Evolutionary conservation across 768 basidiomycete genomes (phyloP).

Genomic region (Xerocomellus chrysenteron): DNA sequence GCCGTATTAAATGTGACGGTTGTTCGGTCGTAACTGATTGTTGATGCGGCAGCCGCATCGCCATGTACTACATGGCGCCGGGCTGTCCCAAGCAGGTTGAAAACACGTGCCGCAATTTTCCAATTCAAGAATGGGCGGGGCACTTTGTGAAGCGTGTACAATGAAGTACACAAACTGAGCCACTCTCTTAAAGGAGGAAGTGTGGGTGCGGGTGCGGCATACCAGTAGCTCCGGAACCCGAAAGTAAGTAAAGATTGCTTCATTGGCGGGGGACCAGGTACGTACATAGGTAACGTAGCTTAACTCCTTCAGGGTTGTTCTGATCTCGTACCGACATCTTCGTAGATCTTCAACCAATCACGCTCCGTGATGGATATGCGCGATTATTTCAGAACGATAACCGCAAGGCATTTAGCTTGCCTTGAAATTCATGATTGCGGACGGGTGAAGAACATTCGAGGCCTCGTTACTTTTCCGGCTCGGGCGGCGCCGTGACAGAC

Average conservation of each 20-base stretch:
- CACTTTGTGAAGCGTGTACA: neutral
- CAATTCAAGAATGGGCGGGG: neutral
- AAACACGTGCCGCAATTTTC: neutral
- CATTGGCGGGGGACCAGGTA: constrained; percentile 10
- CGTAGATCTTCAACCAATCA: constrained; percentile 18
- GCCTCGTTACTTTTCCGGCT: neutral
- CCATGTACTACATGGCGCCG: neutral
- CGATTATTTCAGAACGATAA: constrained; percentile 7
- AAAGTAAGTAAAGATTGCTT: neutral
- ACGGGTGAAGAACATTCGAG: constrained; percentile 4
- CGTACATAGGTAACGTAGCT: constrained; percentile 18
- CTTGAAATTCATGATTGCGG: neutral
- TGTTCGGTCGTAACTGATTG: neutral
- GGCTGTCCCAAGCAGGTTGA: neutral
- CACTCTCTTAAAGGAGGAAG: neutral
- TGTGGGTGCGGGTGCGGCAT: neutral
- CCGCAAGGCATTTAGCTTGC: constrained; percentile 9
- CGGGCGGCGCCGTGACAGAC: neutral
- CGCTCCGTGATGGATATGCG: constrained; percentile 5
- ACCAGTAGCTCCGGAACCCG: neutral
- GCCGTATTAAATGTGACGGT: neutral
- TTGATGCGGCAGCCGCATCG: neutral
- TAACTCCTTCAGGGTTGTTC: constrained; percentile 35
- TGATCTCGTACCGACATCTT: constrained; percentile 21
- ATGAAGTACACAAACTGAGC: neutral